A percentile compares a stretch with the other conserved stretches of the same genome.
Conservation (phyloP, 2,329 filamentous ascomycete species). For the Talaromyces atroroseus region DNA sequence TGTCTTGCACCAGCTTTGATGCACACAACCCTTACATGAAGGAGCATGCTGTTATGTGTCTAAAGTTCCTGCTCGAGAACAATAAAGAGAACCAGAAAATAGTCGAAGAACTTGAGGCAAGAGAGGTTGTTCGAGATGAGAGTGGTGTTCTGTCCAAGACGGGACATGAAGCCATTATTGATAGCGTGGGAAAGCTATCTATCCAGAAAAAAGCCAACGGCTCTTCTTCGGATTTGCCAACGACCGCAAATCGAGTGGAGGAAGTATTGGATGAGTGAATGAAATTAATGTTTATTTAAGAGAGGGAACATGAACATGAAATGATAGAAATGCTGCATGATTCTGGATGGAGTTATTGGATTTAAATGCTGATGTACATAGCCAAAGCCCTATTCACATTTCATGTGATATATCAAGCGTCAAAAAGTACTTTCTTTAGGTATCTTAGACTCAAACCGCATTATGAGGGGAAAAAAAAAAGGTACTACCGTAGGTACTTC, state of each 20-base stretch:
- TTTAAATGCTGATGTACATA: slow-evolving; percentile 3
- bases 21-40: slow-evolving; percentile 92
- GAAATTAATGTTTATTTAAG: not conserved
- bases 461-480: not conserved
- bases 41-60: slow-evolving; percentile 79
- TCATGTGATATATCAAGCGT: not conserved
- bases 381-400: not conserved
- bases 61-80: slow-evolving; percentile 63
- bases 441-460: not conserved
- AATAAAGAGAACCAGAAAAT: slow-evolving; percentile 51
- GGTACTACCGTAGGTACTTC: not conserved
- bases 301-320: not conserved
- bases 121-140: slow-evolving; percentile 39
- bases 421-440: not conserved
- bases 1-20: slow-evolving; percentile 87
- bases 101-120: slow-evolving; percentile 44
- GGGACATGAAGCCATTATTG: slow-evolving; percentile 40
- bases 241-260: slow-evolving; percentile 4
- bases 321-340: slow-evolving; percentile 3
- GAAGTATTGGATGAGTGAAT: slow-evolving; percentile 10
- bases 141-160: slow-evolving; percentile 36
- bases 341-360: not conserved
- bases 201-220: slow-evolving; percentile 28
- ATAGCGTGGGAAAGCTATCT: slow-evolving; percentile 38
- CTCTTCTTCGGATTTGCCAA: not conserved